Evolutionary conservation across 768 basidiomycete species (phyloP), one percentile per base, ranked within the genome.

Genomic region (Mycena galericulata): DNA sequence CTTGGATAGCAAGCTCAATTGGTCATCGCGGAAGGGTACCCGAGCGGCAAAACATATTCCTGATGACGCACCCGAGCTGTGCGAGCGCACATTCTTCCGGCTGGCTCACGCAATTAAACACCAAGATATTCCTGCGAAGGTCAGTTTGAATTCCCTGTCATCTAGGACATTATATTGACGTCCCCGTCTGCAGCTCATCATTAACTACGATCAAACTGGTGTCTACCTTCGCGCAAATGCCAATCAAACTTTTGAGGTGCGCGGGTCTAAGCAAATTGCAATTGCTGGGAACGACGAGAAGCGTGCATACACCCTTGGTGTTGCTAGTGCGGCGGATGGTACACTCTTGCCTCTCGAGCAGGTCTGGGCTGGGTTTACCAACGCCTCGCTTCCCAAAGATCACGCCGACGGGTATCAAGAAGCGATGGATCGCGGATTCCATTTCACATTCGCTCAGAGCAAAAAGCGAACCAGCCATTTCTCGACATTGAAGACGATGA

Each of bases 381-480:
- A 36, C 12, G 24, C 36, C 4, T 41, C 36, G 15, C 29, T 18
- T 38, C 54, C 5, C 15, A 8, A 18, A 4, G 11, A 5, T 41
- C 18, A 20, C 15, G 54, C 27, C 4, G 12, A 40, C 36, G 29
- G 9, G 4, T 62, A 65, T 55, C 11, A 47, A 0, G 54, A 61
- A 0, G 72, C 70, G 0, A 15, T 15, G 0, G 59, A 34, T 3
- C 5, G 32, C 7, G 69, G 73, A 0, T 74, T 75, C 20, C 36
- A 40, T 41, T 54, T 36, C 7, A 17, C 46, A 3, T 53, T 36
- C 32, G 32, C 34, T 11, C 70, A 72, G 26, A 75, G 68, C 30
- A 46, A 69, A 5, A 65, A 57, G 46, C 38, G 59, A 11, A 17
- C 24, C 0, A 55, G 62, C 36, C 53, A 64, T 15, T 64, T 54